A percentile compares a stretch with the other conserved stretches of the same genome.
These are phyloP conservation scores for Monilinia laxa DNA, from an alignment of 2,329 filamentous ascomycete genomes.

Conservation along the genomic window DNA sequence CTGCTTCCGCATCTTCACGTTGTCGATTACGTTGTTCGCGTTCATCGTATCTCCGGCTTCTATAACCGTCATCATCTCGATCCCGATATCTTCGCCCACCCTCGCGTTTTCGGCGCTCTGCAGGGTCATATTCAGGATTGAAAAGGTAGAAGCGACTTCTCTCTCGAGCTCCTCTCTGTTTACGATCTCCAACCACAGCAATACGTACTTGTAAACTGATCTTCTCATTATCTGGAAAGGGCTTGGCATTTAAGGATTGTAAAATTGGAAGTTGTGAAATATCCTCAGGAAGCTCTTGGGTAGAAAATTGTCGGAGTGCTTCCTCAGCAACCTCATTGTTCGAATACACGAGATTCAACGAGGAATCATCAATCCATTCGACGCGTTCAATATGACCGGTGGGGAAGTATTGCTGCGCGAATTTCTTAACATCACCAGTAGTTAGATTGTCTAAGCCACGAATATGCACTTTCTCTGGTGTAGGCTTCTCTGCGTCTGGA, in stretches of 20 bases:
- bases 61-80: conserved; percentile 49
- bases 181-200: conserved; percentile 74
- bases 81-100: conserved; percentile 62
- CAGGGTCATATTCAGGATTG: conserved; percentile 84
- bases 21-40: conserved; percentile 43
- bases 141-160: conserved; percentile 89
- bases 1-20: conserved; percentile 52
- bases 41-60: conserved; percentile 47
- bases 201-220: conserved; percentile 69
- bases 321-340: conserved; percentile 53
- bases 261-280: conserved; percentile 56
- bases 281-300: conserved; percentile 49
- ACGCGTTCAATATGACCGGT: conserved; percentile 58
- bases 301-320: conserved; percentile 55
- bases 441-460: conserved; percentile 79
- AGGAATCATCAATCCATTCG: conserved; percentile 95
- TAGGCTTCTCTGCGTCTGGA: conserved; percentile 31
- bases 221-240: conserved; percentile 66
- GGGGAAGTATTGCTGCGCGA: conserved; percentile 66
- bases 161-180: conserved; percentile 73
- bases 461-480: conserved; percentile 55
- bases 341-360: conserved; percentile 80
- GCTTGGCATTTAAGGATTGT: conserved; percentile 68
- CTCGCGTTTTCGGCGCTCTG: conserved; percentile 63
- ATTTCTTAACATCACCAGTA: conserved; percentile 75